Evolutionary conservation across 192 early-diverging fungal species (phyloP).

Genomic region (Gonapodya sp.): DNA sequence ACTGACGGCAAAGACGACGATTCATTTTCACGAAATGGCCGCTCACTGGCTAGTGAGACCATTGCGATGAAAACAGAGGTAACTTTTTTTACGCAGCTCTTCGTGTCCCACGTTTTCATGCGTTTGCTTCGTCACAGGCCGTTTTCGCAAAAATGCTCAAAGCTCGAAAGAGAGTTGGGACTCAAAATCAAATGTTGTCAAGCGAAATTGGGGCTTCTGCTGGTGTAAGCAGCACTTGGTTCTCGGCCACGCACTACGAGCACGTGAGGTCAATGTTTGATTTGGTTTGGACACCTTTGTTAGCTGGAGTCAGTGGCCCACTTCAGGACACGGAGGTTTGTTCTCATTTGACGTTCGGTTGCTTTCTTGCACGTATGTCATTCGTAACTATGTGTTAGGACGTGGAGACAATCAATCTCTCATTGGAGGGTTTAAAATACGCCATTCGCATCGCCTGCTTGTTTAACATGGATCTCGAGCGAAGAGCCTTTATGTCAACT

Average conservation of each 20-base stretch:
- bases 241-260: constrained; percentile 60
- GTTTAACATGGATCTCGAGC: constrained; percentile 82
- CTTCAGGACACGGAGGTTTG: constrained; percentile 71
- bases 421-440: constrained; percentile 67
- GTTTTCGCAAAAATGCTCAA: constrained; percentile 52
- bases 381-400: constrained; percentile 26
- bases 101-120: too few relatives aligned
- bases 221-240: constrained; percentile 14
- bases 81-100: neutral
- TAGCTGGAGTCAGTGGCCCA: constrained; percentile 72
- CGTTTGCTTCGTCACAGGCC: constrained; percentile 18
- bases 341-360: constrained; percentile 31
- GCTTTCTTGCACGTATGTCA: neutral
- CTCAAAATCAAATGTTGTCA: neutral
- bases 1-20: constrained; percentile 25
- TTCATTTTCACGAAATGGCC: constrained; percentile 31
- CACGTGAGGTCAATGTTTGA: constrained; percentile 91
- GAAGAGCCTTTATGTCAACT: constrained; percentile 85
- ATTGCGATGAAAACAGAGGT: constrained; percentile 62
- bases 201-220: neutral
- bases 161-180: constrained; percentile 29
- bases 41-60: constrained; percentile 42
- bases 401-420: constrained; percentile 45
- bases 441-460: constrained; percentile 71
- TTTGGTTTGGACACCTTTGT: constrained; percentile 75